Evolutionary conservation across 495 filamentous ascomycete genomes (phyloP).

Genomic region (Trichoderma gamsii): DNA sequence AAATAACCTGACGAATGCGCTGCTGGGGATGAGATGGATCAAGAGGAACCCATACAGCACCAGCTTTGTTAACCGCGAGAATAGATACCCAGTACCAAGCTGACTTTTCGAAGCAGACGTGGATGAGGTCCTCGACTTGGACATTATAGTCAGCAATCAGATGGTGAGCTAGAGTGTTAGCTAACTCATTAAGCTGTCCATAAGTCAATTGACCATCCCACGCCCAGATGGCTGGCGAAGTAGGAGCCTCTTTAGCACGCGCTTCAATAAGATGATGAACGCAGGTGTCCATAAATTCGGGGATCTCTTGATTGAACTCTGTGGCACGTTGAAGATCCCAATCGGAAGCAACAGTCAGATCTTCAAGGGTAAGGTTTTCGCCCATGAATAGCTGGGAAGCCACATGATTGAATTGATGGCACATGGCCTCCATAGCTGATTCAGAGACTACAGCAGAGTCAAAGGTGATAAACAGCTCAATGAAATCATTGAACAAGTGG

Average conservation of each 20-base stretch:
- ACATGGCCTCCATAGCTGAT: neutral
- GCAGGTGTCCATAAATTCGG: neutral
- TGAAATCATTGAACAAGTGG: neutral
- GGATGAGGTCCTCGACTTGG: slow-evolving; percentile 46
- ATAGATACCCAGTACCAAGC: slow-evolving; percentile 33
- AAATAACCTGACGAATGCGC: neutral
- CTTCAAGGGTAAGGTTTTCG: neutral
- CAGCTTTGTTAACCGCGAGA: slow-evolving; percentile 12
- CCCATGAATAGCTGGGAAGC: neutral
- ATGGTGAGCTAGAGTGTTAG: slow-evolving; percentile 74
- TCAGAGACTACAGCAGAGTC: neutral
- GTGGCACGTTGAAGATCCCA: slow-evolving; percentile 1
- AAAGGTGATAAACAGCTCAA: slow-evolving; percentile 3
- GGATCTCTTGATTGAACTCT: neutral
- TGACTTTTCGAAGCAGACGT: slow-evolving; percentile 54
- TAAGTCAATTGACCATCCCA: slow-evolving; percentile 39
- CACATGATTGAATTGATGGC: slow-evolving; percentile 10
- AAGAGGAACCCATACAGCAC: slow-evolving; percentile 21
- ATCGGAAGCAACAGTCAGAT: neutral
- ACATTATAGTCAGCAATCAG: slow-evolving; percentile 56
- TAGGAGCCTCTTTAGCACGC: neutral
- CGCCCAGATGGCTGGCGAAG: slow-evolving; percentile 24
- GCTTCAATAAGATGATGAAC: slow-evolving; percentile 6
- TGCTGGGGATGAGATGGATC: slow-evolving; percentile 25
- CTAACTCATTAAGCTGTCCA: slow-evolving; percentile 54